phyloP scores from a whole-genome alignment of 2,329 filamentous ascomycete genomes.

The Teratosphaeria viscida region DNA sequence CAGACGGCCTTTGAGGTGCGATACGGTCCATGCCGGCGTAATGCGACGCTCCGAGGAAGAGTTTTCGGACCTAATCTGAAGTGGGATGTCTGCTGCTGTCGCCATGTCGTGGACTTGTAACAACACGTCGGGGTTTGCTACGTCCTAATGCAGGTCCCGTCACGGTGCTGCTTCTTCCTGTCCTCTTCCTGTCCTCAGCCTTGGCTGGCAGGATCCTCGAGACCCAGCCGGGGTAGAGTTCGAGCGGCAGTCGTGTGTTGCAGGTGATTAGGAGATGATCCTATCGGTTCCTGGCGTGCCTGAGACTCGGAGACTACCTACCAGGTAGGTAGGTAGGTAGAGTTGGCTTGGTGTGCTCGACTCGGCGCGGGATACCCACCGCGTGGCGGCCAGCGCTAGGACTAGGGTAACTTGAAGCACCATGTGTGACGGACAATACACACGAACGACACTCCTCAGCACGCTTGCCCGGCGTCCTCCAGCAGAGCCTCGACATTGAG shows the following conservation, averaged over 20 bases:
- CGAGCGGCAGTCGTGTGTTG: background rate
- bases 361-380: background rate
- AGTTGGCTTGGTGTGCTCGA: background rate
- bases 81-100: constrained; percentile 59
- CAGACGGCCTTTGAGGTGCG: constrained; percentile 72
- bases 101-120: constrained; percentile 9
- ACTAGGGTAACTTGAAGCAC: background rate
- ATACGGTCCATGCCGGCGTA: constrained; percentile 83
- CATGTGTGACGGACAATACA: background rate
- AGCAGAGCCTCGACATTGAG: background rate
- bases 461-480: background rate
- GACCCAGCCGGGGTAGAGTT: background rate
- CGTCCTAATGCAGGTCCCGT: background rate
- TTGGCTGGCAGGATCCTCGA: background rate
- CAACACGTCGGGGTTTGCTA: background rate
- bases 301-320: background rate
- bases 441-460: background rate
- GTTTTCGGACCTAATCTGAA: constrained; percentile 65
- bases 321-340: background rate
- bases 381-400: background rate
- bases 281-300: background rate
- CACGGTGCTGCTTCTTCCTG: background rate
- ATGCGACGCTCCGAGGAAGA: constrained; percentile 79
- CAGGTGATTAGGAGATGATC: background rate
- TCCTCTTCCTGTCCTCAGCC: background rate